A percentile compares a stretch with the other conserved stretches of the same genome.
Conservation (phyloP, 2,329 filamentous ascomycete species). For the Dactylonectria macrodidyma region DNA sequence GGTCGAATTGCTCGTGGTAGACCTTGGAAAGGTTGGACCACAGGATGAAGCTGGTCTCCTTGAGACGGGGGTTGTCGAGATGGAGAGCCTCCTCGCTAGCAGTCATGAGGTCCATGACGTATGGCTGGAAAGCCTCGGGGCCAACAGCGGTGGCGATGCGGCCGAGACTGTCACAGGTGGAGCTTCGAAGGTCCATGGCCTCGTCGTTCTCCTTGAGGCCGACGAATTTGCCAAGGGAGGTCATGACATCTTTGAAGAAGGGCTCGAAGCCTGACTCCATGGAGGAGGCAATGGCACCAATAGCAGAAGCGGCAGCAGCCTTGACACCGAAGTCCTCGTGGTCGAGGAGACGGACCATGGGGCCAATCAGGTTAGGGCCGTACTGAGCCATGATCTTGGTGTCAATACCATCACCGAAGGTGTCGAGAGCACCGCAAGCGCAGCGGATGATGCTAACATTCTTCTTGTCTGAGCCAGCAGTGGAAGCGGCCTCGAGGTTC, state of each 20-base stretch:
- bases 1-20: constrained; percentile 86
- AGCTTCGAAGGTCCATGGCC: constrained; percentile 89
- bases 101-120: constrained; percentile 90
- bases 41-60: constrained; percentile 97
- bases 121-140: constrained; percentile 87
- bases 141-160: constrained; percentile 94
- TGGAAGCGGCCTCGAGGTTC: constrained; percentile 87
- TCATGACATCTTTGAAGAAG: constrained; percentile 94
- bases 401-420: constrained; percentile 91
- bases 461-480: constrained; percentile 78
- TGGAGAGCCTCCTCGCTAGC: constrained; percentile 92
- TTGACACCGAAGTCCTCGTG: constrained; percentile 93
- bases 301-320: constrained; percentile 87
- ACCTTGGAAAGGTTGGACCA: constrained; percentile 97
- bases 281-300: constrained; percentile 91
- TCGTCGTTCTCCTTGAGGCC: constrained; percentile 90
- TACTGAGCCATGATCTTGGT: constrained; percentile 83
- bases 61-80: constrained; percentile 90
- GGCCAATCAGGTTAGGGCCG: constrained; percentile 84
- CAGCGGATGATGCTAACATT: constrained; percentile 90
- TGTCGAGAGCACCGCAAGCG: constrained; percentile 91
- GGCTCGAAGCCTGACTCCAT: constrained; percentile 87
- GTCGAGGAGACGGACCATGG: constrained; percentile 86
- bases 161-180: constrained; percentile 92
- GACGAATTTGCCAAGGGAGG: constrained; percentile 87